phyloP scores from a whole-genome alignment of 768 basidiomycete species.

The Multifurca ochricompacta region DNA sequence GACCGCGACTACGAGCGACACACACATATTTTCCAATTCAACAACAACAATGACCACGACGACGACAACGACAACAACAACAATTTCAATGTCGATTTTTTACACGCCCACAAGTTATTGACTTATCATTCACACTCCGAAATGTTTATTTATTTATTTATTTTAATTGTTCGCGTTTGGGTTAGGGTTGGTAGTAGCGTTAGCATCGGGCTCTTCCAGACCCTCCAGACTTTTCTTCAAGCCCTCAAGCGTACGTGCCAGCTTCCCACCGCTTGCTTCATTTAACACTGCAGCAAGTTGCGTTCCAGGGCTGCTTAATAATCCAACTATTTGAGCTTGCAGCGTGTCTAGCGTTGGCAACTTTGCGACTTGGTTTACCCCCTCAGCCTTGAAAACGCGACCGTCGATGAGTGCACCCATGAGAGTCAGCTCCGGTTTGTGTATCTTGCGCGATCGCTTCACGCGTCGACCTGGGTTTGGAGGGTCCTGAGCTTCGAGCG shows the following conservation, averaged over 20 bases:
- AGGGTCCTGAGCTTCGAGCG: conserved; percentile 49
- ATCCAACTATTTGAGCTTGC: conserved; percentile 75
- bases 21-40: conserved; percentile 18
- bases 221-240: conserved; percentile 62
- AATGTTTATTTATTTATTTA: conserved; percentile 3
- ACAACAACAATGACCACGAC: neutral
- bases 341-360: conserved; percentile 74
- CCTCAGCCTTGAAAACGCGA: conserved; percentile 51
- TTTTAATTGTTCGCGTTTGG: too few relatives aligned
- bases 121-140: conserved; percentile 13
- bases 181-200: too few relatives aligned
- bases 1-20: conserved; percentile 10
- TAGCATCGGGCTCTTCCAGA: conserved; percentile 23
- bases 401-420: conserved; percentile 79
- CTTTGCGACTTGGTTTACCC: conserved; percentile 56
- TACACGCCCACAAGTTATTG: too few relatives aligned
- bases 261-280: conserved; percentile 58
- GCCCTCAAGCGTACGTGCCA: conserved; percentile 69
- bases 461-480: conserved; percentile 62
- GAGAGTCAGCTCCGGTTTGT: conserved; percentile 60
- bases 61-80: too few relatives aligned
- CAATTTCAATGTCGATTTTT: too few relatives aligned
- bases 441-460: conserved; percentile 46
- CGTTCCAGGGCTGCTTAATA: conserved; percentile 67
- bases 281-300: conserved; percentile 66